Evolutionary conservation across 1,139 yeast genomes (phyloP).

Genomic region (Protomyces inundatus): DNA sequence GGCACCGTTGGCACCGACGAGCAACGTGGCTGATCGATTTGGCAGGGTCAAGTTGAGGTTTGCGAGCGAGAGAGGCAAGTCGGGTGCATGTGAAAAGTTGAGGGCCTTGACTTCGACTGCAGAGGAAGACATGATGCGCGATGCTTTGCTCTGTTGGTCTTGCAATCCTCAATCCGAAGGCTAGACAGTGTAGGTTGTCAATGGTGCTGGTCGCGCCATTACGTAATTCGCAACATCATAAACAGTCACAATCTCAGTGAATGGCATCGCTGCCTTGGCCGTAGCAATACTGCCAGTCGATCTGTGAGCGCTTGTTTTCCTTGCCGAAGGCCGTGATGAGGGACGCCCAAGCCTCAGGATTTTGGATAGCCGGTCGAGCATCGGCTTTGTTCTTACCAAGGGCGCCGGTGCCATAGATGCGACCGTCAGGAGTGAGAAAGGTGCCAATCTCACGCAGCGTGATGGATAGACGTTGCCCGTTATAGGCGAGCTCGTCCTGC

Average conservation of each 20-base stretch:
- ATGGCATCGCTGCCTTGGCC: conserved; percentile 6
- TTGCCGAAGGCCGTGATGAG: neutral
- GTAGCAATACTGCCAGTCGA: neutral
- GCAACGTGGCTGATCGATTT: conserved; percentile 67
- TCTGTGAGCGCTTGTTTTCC: neutral
- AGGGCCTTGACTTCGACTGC: conserved; percentile 61
- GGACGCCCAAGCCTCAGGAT: neutral
- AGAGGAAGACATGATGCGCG: neutral
- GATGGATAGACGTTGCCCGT: conserved; percentile 31
- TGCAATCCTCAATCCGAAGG: too few species aligned
- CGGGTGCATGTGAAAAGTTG: conserved; percentile 61
- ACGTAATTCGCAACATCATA: neutral
- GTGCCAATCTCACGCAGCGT: conserved; percentile 32
- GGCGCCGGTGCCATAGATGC: conserved; percentile 31
- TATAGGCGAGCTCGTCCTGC: conserved; percentile 22
- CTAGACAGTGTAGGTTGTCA: too few species aligned
- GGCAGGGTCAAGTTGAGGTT: conserved; percentile 57
- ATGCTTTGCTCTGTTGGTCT: neutral
- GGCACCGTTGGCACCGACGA: conserved; percentile 95
- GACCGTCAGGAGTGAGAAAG: conserved; percentile 25
- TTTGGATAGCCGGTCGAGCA: neutral
- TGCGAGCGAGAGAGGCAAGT: conserved; percentile 62
- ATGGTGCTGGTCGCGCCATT: neutral
- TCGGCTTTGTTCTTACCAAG: conserved; percentile 1
- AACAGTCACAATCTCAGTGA: neutral